These are phyloP conservation scores for Firmiana major DNA, from an alignment of 345 rosid species.

Conservation along the genomic window DNA sequence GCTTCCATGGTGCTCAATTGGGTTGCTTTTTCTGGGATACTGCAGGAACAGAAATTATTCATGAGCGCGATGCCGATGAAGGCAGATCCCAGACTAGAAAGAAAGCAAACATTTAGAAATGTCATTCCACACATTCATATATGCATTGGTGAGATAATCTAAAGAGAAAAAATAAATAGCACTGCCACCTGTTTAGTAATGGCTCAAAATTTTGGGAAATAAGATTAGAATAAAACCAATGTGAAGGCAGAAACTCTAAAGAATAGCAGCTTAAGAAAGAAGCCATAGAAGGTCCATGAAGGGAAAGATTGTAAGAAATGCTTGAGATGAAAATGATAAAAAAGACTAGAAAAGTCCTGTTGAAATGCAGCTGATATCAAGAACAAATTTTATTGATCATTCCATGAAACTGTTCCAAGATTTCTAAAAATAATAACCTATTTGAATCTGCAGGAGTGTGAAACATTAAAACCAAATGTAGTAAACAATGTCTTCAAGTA, in stretches of 20 bases:
- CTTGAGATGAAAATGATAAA: neutral
- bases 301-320: neutral
- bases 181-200: neutral
- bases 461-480: neutral
- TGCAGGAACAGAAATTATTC: neutral
- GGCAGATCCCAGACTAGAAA: neutral
- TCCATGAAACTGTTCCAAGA: neutral
- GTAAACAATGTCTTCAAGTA: neutral
- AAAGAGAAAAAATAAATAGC: neutral
- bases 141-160: neutral
- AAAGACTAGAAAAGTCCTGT: neutral
- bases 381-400: neutral
- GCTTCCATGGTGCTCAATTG: neutral
- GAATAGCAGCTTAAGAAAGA: neutral
- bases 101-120: neutral
- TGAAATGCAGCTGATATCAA: neutral
- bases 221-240: neutral
- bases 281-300: neutral
- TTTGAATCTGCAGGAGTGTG: neutral
- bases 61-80: neutral
- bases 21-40: neutral
- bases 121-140: neutral
- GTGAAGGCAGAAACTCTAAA: neutral
- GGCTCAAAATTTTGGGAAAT: neutral
- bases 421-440: neutral